A percentile compares a stretch with the other conserved stretches of the same genome.
These are phyloP conservation scores for Hypsizygus marmoreus DNA, from an alignment of 768 basidiomycete species.

Conservation along the genomic window DNA sequence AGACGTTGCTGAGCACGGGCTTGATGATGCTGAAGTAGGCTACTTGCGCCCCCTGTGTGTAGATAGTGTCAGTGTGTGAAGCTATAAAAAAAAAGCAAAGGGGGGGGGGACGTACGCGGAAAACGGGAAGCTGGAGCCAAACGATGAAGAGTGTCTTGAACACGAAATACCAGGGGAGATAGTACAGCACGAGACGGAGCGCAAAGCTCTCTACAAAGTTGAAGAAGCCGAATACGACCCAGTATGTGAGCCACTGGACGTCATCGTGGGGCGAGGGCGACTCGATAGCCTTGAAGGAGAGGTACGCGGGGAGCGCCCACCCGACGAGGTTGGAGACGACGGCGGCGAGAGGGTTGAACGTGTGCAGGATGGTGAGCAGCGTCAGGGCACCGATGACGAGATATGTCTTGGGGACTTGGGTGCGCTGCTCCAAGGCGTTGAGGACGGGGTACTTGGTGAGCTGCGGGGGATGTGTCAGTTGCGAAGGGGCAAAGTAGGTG, in stretches of 20 bases:
- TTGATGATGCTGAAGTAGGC: constrained; percentile 78
- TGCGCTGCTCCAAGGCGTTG: constrained; percentile 83
- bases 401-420: constrained; percentile 92
- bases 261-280: constrained; percentile 80
- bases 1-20: constrained; percentile 73
- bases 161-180: constrained; percentile 92
- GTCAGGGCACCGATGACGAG: constrained; percentile 72
- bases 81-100: constrained; percentile 18
- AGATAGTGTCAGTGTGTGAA: constrained; percentile 13
- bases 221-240: constrained; percentile 93
- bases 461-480: constrained; percentile 36
- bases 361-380: constrained; percentile 73
- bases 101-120: constrained; percentile 62
- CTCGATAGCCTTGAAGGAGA: constrained; percentile 95
- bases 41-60: constrained; percentile 76
- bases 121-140: constrained; percentile 87
- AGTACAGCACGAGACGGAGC: constrained; percentile 83
- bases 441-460: constrained; percentile 87
- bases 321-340: constrained; percentile 95
- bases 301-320: constrained; percentile 92
- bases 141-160: constrained; percentile 90
- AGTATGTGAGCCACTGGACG: constrained; percentile 97
- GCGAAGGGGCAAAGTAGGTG: constrained; percentile 1
- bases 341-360: constrained; percentile 88
- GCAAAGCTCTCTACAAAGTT: constrained; percentile 91